These are phyloP conservation scores for Botrytis porri DNA, from an alignment of 2,329 filamentous ascomycete genomes.

Conservation along the genomic window DNA sequence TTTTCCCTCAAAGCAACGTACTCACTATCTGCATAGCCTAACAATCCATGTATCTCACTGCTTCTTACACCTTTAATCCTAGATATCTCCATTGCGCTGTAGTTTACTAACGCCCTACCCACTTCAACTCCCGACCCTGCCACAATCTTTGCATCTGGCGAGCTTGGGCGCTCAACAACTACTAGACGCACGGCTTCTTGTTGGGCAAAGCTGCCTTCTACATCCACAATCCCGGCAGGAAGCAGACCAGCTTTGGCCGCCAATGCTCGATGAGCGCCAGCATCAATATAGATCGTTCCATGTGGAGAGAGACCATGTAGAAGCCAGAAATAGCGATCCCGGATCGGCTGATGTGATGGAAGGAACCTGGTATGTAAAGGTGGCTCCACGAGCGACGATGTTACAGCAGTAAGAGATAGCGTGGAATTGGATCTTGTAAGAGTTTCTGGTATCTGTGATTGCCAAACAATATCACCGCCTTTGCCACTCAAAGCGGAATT, in stretches of 20 bases:
- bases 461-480: slow-evolving; percentile 21
- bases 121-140: slow-evolving; percentile 64
- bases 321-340: slow-evolving; percentile 96
- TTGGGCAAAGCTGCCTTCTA: slow-evolving; percentile 83
- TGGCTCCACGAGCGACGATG: slow-evolving; percentile 38
- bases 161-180: slow-evolving; percentile 62
- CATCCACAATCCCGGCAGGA: slow-evolving; percentile 84
- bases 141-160: slow-evolving; percentile 46
- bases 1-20: slow-evolving; percentile 89
- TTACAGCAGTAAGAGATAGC: slow-evolving; percentile 21
- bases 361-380: slow-evolving; percentile 92
- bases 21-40: slow-evolving; percentile 93
- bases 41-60: slow-evolving; percentile 70
- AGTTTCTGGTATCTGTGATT: slow-evolving; percentile 25
- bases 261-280: slow-evolving; percentile 80
- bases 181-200: slow-evolving; percentile 88
- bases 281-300: slow-evolving; percentile 88
- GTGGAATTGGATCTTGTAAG: slow-evolving; percentile 23
- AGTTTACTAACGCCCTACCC: slow-evolving; percentile 87
- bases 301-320: slow-evolving; percentile 87
- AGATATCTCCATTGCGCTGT: slow-evolving; percentile 78
- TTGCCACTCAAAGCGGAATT: slow-evolving; percentile 27
- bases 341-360: slow-evolving; percentile 77
- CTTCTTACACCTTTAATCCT: slow-evolving; percentile 83
- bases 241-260: slow-evolving; percentile 81